Evolutionary conservation across 768 basidiomycete genomes (phyloP), one percentile per base, ranked within the genome.

Genomic region (Russula compacta): DNA sequence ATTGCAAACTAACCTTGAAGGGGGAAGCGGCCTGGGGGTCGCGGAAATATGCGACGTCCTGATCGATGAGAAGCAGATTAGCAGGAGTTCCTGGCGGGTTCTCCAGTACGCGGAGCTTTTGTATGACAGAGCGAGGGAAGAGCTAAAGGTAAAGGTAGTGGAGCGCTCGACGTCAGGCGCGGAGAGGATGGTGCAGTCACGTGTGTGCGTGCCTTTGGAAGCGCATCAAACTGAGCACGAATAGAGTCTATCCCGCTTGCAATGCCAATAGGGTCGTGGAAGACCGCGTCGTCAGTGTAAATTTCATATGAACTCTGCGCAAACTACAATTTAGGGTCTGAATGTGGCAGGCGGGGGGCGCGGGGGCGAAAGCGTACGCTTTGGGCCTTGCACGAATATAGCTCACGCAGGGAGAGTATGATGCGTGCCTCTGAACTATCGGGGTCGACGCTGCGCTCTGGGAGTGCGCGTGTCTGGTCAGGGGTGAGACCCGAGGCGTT

Each of bases 1-100:
- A 4, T 6, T 14, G 40, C 7, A 53, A 48, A 21, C 12, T 9
- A 54, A 73, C 75, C 71, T 80, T 79, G n/a, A 73, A 78, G 0
- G 79, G 78, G 9, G 72, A 70, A 15, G 71, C 67, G 3, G 74
- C 67, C 4, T 72, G 69, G 1, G 73, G 67, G 53, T 76, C 69
- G 15, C 75, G 73, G 67, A 69, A 79, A 65, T 79, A 80, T 0
- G 74, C 69, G 5, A 81, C 78, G 57, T 81, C 77, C 65, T 77
- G 78, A 65, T 79, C 78, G 51, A 79, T 76, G 36, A 80, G 70
- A 32, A 80, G 70, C 11, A 71, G 74, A 59, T 68, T 76, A 4
- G 71, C 64, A 15, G 74, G 71, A 6, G 76, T 64, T 8, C 69
- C 71, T 2, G 72, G 55, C 2, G 79, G 78, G 51, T 75, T 79